Evolutionary conservation across 352 stramenopile genomes (phyloP).

Genomic region (Bremia lactucae): DNA sequence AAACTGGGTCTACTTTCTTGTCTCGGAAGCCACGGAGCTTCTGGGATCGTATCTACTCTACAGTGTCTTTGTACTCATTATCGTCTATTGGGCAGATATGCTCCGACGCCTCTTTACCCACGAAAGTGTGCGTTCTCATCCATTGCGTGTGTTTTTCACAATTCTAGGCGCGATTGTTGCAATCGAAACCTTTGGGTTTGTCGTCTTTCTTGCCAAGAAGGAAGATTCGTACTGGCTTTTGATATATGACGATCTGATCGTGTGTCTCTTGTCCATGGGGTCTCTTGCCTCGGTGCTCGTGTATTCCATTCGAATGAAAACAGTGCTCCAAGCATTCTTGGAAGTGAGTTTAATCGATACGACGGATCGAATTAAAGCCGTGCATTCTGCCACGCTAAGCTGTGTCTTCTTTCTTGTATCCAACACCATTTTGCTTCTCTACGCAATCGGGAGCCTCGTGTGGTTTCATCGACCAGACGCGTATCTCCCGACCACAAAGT

Average conservation of each 20-base stretch:
- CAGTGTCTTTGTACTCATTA: slow-evolving; percentile 95
- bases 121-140: slow-evolving; percentile 57
- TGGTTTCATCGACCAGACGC: slow-evolving; percentile 82
- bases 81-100: slow-evolving; percentile 97
- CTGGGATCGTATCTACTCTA: slow-evolving; percentile 91
- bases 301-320: slow-evolving; percentile 93
- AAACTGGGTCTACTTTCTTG: slow-evolving; percentile 56
- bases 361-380: slow-evolving; percentile 91
- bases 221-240: slow-evolving; percentile 92
- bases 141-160: slow-evolving; percentile 86
- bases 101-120: slow-evolving; percentile 86
- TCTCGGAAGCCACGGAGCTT: slow-evolving; percentile 83
- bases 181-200: slow-evolving; percentile 77
- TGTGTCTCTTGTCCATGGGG: slow-evolving; percentile 76
- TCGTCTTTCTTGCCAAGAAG: slow-evolving; percentile 68
- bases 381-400: slow-evolving; percentile 93
- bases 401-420: slow-evolving; percentile 93
- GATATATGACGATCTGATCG: slow-evolving; percentile 88
- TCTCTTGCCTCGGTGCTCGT: slow-evolving; percentile 88
- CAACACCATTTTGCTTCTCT: slow-evolving; percentile 80
- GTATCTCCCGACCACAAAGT: slow-evolving; percentile 79
- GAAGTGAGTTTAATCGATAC: slow-evolving; percentile 95
- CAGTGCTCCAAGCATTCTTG: slow-evolving; percentile 90
- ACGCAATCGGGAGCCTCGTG: slow-evolving; percentile 74
- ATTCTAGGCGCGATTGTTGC: slow-evolving; percentile 57